Base-by-base conservation (phyloP, 2,329 filamentous ascomycete species). In the Ilyonectria destructans region DNA sequence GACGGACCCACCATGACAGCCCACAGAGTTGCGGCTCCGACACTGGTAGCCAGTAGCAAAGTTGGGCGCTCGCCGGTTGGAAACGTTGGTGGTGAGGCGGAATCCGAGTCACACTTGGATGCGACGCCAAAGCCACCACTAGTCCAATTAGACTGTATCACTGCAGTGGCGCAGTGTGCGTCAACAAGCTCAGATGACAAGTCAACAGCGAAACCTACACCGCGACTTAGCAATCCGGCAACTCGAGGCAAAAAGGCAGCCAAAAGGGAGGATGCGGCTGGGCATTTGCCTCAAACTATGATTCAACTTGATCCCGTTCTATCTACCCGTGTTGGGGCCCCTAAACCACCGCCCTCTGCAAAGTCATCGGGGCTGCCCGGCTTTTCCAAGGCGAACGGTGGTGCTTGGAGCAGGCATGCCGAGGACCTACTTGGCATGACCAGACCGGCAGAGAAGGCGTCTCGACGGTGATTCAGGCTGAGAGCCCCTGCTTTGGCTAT, bases 371-470 rank as follows among this genome's bases (percentile, higher is more conserved):
- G 65, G 33, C 75, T 85, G 65, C 82, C 84, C 10, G 83, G 82
- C 2, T 87, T 88, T 64, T 80, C 80, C 2, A 86, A 82, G 73
- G 85, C 84, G 3, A 88, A 87, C 71, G 82, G 87, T 17, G 91
- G 91, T 3, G 88, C 91, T 0, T 93, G 91, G 91, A 93, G 90
- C 72, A 86, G 85, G 26, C 91, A 93, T 75, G 91, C 91, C 1
- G 85, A 88, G 71, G 91, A 93, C 77, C 75, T 93, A 54, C 87
- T 93, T 69, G 89, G 88, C 43, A 87, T 83, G 74, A 89, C 85
- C 75, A 84, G 88, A 55, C 91, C 90, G 40, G 82, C 55, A 78
- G 70, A 65, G 58, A 68, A 62, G 40, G 54, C 48, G 15, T 31
- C 52, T 19, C 66, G 64, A 35, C 58, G 58, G 23, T 68, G 52